Base-by-base conservation (phyloP, 345 rosid species). In the Anastatica hierochuntica region DNA sequence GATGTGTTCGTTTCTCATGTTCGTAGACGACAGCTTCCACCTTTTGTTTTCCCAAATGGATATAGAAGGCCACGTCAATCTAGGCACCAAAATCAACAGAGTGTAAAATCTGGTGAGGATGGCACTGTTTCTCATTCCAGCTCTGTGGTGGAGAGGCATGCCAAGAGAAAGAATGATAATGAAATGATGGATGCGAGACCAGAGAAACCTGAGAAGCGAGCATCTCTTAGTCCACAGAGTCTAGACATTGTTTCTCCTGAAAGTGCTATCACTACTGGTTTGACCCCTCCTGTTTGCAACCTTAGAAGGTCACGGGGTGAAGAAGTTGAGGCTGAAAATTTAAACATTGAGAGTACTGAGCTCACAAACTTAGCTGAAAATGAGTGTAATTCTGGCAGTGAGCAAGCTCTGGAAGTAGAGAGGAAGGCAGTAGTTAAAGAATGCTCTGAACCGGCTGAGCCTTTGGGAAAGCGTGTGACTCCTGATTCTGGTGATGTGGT, bases 31-130 rank as follows among this genome's bases (percentile, higher is more conserved):
- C 78, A 75, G 70, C 78, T 84, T 53, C 92, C 92, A 23, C 57
- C 67, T 31, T 84, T 75, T 68, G 83, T 80, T 62, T 84, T 75
- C 35, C 88, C 88, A 11, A 81, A 68, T 67, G 94, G 87, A 43
- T 65, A 70, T 53, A 76, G 56, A 55, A 65, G 78, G 39, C 56
- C 72, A 63, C 83, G 79, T 31, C 70, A 60, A 43, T 66, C 79
- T 21, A 77, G 78, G 68, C 71, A 78, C 60, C 65, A 51, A 14
- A 77, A 49, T 67, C 79, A 71, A 45, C 81, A 64, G 40, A 27
- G 66, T 50, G 78, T 67, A 43, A 78, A 57, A 66, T 10, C 66
- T 70, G 51, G 63, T 73, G 92, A 78, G 43, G 82, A 62, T 73
- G 46, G 48, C 44, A 41, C 69, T 53, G 57, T 63, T 40, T 59